phyloP scores from a whole-genome alignment of 169 alveolate species.

The Prorocentrum cordatum region DNA sequence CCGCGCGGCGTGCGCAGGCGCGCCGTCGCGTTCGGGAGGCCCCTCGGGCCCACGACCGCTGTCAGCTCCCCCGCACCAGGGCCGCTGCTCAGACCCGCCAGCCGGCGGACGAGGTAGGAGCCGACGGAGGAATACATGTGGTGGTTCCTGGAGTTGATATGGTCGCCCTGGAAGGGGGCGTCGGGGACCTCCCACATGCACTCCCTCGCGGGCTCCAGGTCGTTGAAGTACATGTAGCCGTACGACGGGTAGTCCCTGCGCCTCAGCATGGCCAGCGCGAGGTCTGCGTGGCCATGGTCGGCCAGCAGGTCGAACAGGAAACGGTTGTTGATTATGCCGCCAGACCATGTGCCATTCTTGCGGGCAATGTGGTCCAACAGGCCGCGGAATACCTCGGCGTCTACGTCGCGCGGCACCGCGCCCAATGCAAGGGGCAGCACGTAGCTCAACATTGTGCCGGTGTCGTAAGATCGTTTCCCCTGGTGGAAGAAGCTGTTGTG shows the following conservation, averaged over 20 bases:
- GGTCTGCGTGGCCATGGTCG: background rate
- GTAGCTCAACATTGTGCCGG: background rate
- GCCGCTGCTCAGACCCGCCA: no score
- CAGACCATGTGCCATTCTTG: background rate
- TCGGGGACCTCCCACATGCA: constrained; percentile 7
- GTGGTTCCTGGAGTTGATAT: constrained; percentile 2
- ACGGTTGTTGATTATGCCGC: background rate
- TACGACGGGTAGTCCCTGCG: background rate
- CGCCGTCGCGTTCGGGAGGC: no score
- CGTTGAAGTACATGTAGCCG: constrained; percentile 10
- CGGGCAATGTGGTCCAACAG: background rate
- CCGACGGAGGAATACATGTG: constrained; percentile 10
- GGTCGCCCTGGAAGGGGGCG: background rate
- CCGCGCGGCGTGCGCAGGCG: no score
- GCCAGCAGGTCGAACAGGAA: background rate
- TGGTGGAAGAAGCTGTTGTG: background rate
- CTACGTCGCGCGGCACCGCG: background rate
- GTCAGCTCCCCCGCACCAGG: no score
- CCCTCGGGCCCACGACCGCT: no score
- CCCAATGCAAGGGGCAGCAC: background rate
- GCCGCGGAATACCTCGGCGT: background rate
- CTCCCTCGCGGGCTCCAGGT: background rate
- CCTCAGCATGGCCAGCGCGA: background rate
- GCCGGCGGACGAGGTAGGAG: background rate
- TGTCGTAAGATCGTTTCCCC: background rate